Evolutionary conservation across 805 yeast genomes (phyloP), one percentile per base, ranked within the genome.

Genomic region (Metschnikowia gruessii): DNA sequence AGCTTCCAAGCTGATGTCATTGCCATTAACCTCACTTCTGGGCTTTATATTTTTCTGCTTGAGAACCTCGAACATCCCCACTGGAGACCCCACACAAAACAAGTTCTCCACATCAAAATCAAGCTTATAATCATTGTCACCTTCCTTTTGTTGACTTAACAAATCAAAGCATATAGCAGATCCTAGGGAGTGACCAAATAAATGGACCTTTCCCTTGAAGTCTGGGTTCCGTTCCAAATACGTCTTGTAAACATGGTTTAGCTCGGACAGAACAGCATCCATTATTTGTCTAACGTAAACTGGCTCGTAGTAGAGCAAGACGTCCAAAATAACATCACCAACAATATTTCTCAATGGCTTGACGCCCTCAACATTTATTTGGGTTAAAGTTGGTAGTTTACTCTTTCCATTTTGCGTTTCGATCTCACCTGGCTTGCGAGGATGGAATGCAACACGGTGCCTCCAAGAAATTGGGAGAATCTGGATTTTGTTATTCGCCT

Each of bases 401-500:
- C 64, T 59, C 10, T 66, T 41, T 13, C 82, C 73, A 55, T 72
- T 60, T 28, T 61, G 55, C 29, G 69, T 70, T 2, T 56, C 53
- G 3, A 66, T 66, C 4, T 67, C 66, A 21, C 69, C 63, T 0
- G 68, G 65, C 43, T 70, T 68, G 12, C 73, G 71, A 5, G 82
- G 75, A 18, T 77, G 72, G 60, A 86, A 85, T 18, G 81, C 83
- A 36, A 86, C 76, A 43, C 79, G 80, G 58, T 88, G 87, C 53
- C 99, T 75, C 99, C 99, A 92, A 4, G 92, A 75, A 9, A 92
- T 85, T 0, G 99, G 99, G 13, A 92, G 70, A 0, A 89, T 89
- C 65, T 92, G 98, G 24, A 87, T 76, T 31, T 80, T 75, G 54
- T 83, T 81, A 54, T 84, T 82, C 1, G 50, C 9, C 35, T 30